Evolutionary conservation across 2,329 filamentous ascomycete species (phyloP), one percentile per base, ranked within the genome.

Genomic region (Penicillium hesseltinei): DNA sequence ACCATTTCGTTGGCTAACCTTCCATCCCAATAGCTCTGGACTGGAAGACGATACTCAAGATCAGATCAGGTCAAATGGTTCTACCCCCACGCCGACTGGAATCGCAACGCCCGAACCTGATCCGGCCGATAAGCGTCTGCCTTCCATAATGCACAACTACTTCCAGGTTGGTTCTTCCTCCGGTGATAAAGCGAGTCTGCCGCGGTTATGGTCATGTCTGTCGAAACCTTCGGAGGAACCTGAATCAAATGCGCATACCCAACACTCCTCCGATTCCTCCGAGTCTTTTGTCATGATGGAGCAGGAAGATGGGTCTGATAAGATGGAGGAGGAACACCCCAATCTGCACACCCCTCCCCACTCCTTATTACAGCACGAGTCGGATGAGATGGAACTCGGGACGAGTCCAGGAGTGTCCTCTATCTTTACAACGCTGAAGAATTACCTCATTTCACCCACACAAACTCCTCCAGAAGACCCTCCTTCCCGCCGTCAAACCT

Each of bases 101-200:
- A 86, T 96, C 75, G 90, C 91, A 66, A 99, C 94, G 62, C 94
- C 94, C 66, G 90, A 92, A 71, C 94, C 94, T 66, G 93, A 97
- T 78, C 88, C 89, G 63, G 88, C 90, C 72, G 94, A 99, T 81
- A 97, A 96, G 80, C 89, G 94, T 78, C 83, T 96, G 73, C 94
- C 94, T 67, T 91, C 92, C 75, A 96, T 97, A 81, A 89, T 94
- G 84, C 85, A 87, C 77, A 95, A 89, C 82, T 97, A 94, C 83
- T 96, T 97, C 84, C 94, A 99, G 93, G 94, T 99, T 96, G 88
- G 94, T 97, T 84, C 85, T 83, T 86, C 84, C 81, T 86, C 85
- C 83, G 86, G 85, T 82, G 85, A 87, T 87, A 83, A 84, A 83
- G 74, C 77, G 77, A 80, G 62, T 72, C 65, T 74, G 64, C 70